phyloP scores from a whole-genome alignment of 352 stramenopile genomes.

The Pythium grandisporangium region DNA sequence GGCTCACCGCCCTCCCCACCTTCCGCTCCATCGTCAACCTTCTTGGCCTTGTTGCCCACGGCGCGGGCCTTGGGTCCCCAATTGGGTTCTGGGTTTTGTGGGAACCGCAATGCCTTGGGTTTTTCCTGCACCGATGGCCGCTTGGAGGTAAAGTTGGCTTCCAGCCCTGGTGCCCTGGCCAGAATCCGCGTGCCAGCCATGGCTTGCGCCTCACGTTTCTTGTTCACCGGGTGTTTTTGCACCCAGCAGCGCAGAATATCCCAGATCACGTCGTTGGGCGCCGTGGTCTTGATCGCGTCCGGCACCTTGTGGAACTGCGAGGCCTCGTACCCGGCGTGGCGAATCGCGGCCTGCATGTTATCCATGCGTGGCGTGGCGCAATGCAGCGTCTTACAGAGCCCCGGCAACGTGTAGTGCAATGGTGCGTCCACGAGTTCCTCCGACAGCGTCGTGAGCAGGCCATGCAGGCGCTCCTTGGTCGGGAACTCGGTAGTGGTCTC shows the following conservation, averaged over 20 bases:
- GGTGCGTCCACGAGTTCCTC: slow-evolving; percentile 95
- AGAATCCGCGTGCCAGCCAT: slow-evolving; percentile 81
- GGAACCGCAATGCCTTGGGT: slow-evolving; percentile 89
- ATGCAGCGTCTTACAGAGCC: slow-evolving; percentile 90
- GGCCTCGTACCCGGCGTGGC: slow-evolving; percentile 94
- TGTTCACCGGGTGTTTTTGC: slow-evolving; percentile 90
- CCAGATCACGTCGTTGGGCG: slow-evolving; percentile 96
- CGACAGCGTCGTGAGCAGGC: slow-evolving; percentile 92
- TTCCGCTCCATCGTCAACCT: slow-evolving; percentile 4
- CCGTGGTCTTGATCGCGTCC: slow-evolving; percentile 97
- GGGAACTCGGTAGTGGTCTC: slow-evolving; percentile 82
- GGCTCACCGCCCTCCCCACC: no score
- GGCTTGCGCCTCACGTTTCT: slow-evolving; percentile 78
- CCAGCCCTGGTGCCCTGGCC: slow-evolving; percentile 69
- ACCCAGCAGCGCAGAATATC: slow-evolving; percentile 97
- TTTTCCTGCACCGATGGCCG: slow-evolving; percentile 59
- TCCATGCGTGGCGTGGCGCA: slow-evolving; percentile 91
- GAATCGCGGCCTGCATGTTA: slow-evolving; percentile 90
- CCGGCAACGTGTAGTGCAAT: slow-evolving; percentile 95
- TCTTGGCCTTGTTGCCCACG: slow-evolving; percentile 51
- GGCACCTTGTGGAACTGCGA: slow-evolving; percentile 98
- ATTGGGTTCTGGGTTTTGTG: slow-evolving; percentile 93
- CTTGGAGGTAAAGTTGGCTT: slow-evolving; percentile 80
- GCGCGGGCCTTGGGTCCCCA: slow-evolving; percentile 93
- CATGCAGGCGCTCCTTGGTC: slow-evolving; percentile 90